A percentile compares a stretch with the other conserved stretches of the same genome.
These are phyloP conservation scores for Thielaviopsis populi DNA, from an alignment of 2,329 filamentous ascomycete genomes.

Conservation along the genomic window DNA sequence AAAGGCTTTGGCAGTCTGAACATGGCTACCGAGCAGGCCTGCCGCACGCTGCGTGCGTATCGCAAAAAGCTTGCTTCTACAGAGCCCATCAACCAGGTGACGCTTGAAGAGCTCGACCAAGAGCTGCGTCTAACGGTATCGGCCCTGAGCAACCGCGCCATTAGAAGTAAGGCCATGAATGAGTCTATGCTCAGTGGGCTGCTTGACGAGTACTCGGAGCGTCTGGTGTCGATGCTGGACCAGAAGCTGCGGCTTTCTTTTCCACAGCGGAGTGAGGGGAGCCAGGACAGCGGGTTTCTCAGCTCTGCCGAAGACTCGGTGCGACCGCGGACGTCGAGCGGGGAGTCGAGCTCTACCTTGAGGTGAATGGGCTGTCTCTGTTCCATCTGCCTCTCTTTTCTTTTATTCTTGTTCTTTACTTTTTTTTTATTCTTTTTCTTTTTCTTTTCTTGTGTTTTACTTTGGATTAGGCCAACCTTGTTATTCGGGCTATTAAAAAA, in stretches of 20 bases:
- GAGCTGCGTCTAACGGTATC: conserved; percentile 48
- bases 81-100: conserved; percentile 41
- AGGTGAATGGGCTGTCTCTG: conserved; percentile 1
- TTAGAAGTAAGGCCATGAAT: conserved; percentile 38
- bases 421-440: conserved; percentile 11
- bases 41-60: conserved; percentile 45
- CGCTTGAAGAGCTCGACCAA: conserved; percentile 47
- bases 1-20: conserved; percentile 41
- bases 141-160: conserved; percentile 42
- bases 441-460: not conserved
- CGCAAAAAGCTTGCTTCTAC: conserved; percentile 46
- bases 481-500: conserved; percentile 8
- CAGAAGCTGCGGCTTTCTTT: conserved; percentile 46
- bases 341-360: conserved; percentile 23
- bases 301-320: conserved; percentile 21
- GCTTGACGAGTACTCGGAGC: conserved; percentile 61
- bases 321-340: conserved; percentile 24
- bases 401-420: conserved; percentile 7
- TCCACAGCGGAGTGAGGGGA: conserved; percentile 22
- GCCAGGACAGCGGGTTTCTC: conserved; percentile 9
- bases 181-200: conserved; percentile 47
- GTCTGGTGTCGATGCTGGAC: conserved; percentile 55
- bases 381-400: not conserved
- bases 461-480: not conserved
- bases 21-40: conserved; percentile 49